Conservation (phyloP, 495 filamentous ascomycete genomes). For the Hypoxylon fuscum region DNA sequence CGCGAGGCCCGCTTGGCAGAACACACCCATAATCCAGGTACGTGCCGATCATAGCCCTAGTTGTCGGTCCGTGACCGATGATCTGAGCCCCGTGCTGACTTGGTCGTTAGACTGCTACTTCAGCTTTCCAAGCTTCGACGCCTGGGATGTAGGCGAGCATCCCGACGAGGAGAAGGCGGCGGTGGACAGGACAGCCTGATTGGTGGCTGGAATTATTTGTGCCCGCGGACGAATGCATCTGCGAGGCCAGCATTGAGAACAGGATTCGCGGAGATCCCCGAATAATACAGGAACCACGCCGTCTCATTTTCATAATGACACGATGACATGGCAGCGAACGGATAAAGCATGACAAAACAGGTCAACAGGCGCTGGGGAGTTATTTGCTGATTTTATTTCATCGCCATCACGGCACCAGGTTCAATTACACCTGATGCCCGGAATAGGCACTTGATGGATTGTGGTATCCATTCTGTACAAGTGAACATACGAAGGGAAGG, state of each 20-base stretch:
- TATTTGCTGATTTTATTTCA: constrained; percentile 2
- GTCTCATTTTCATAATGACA: constrained; percentile 18
- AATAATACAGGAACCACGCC: constrained; percentile 9
- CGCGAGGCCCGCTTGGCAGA: constrained; percentile 44
- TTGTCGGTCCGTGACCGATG: not conserved
- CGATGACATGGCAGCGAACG: constrained; percentile 15
- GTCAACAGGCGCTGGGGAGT: constrained; percentile 38
- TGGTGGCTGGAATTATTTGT: not conserved
- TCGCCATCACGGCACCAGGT: constrained; percentile 10
- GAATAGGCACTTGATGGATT: constrained; percentile 4
- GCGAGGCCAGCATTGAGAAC: constrained; percentile 9
- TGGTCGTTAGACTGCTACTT: constrained; percentile 55
- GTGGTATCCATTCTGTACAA: not conserved
- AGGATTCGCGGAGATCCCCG: constrained; percentile 31
- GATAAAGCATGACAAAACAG: constrained; percentile 36
- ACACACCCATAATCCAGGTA: constrained; percentile 41
- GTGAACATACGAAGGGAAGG: constrained; percentile 30
- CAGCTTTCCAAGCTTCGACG: constrained; percentile 67
- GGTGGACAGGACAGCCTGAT: constrained; percentile 25
- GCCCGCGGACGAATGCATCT: constrained; percentile 1
- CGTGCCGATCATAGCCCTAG: constrained; percentile 9
- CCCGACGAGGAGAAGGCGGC: constrained; percentile 46
- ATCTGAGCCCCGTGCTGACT: constrained; percentile 16
- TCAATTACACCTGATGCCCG: constrained; percentile 8
- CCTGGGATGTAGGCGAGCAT: constrained; percentile 52